These are phyloP conservation scores for Paramecium octaurelia DNA, from an alignment of 73 alveolate species.

Conservation along the genomic window DNA sequence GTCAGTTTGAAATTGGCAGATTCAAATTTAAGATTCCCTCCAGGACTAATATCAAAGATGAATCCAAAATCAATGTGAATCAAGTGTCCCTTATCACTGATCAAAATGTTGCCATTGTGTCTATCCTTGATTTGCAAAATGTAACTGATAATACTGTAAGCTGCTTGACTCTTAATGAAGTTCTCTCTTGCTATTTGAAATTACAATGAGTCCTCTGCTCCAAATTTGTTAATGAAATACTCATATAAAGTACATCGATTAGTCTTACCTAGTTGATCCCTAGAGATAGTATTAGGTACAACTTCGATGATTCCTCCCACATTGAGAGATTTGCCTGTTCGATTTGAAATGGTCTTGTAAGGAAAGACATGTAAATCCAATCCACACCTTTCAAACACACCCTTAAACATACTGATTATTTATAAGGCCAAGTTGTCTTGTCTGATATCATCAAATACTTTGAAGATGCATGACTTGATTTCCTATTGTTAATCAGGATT, in stretches of 20 bases:
- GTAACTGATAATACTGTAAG: conserved; percentile 90
- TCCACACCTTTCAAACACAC: conserved; percentile 86
- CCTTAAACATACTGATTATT: conserved; percentile 86
- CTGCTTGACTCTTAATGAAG: conserved; percentile 90
- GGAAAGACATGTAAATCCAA: conserved; percentile 90
- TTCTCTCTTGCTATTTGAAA: conserved; percentile 92
- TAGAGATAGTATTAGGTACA: conserved; percentile 82
- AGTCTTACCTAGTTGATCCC: conserved; percentile 96
- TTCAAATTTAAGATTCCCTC: conserved; percentile 96
- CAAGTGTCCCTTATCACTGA: conserved; percentile 94
- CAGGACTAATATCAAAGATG: conserved; percentile 80
- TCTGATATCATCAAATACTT: conserved; percentile 95
- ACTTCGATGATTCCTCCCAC: conserved; percentile 97
- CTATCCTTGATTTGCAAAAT: conserved; percentile 92
- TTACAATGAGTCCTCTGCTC: conserved; percentile 83
- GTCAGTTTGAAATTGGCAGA: conserved; percentile 99
- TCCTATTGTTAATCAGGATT: background rate
- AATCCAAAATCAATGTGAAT: conserved; percentile 99
- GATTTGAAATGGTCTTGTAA: conserved; percentile 88
- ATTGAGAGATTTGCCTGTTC: conserved; percentile 85
- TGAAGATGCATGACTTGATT: conserved; percentile 82
- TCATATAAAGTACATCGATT: conserved; percentile 89
- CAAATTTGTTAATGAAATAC: conserved; percentile 88
- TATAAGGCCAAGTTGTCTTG: conserved; percentile 91
- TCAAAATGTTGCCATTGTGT: conserved; percentile 98